Conservation (phyloP, 345 rosid species). For the Clausena lansium region DNA sequence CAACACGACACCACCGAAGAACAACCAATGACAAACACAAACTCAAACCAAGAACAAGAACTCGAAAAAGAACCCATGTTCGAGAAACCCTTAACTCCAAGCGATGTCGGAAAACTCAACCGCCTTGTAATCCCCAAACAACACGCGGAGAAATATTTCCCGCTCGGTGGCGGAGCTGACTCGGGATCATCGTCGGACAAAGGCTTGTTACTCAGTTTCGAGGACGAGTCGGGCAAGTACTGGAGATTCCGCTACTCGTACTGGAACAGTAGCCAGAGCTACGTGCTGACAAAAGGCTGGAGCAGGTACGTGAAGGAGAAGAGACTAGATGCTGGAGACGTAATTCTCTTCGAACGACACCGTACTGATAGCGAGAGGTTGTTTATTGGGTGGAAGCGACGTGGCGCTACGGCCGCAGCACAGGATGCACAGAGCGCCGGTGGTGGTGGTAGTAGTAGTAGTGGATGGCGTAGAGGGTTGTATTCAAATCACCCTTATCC, state of each 20-base stretch:
- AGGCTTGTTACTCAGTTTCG: constrained; percentile 63
- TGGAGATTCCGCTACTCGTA: constrained; percentile 90
- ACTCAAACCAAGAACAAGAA: background rate
- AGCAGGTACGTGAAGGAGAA: constrained; percentile 87
- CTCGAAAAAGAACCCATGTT: constrained; percentile 51
- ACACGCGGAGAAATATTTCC: constrained; percentile 84
- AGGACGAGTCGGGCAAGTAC: constrained; percentile 80
- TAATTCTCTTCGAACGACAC: constrained; percentile 65
- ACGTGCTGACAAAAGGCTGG: constrained; percentile 92
- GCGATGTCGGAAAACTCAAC: constrained; percentile 91
- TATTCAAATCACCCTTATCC: constrained; percentile 31
- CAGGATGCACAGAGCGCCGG: background rate
- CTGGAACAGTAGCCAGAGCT: constrained; percentile 90
- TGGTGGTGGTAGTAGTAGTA: constrained; percentile 6
- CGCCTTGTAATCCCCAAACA: constrained; percentile 89
- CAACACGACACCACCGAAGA: constrained; percentile 14
- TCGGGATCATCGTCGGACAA: constrained; percentile 34
- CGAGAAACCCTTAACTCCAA: constrained; percentile 82
- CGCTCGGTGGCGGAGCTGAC: constrained; percentile 44
- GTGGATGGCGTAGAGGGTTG: constrained; percentile 28
- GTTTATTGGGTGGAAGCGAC: constrained; percentile 77
- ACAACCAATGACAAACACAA: too few species aligned
- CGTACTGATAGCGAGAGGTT: constrained; percentile 45
- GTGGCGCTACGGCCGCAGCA: constrained; percentile 5
- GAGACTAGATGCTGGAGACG: constrained; percentile 77